Evolutionary conservation across 345 rosid genomes (phyloP).

Genomic region (Gossypium turneri): DNA sequence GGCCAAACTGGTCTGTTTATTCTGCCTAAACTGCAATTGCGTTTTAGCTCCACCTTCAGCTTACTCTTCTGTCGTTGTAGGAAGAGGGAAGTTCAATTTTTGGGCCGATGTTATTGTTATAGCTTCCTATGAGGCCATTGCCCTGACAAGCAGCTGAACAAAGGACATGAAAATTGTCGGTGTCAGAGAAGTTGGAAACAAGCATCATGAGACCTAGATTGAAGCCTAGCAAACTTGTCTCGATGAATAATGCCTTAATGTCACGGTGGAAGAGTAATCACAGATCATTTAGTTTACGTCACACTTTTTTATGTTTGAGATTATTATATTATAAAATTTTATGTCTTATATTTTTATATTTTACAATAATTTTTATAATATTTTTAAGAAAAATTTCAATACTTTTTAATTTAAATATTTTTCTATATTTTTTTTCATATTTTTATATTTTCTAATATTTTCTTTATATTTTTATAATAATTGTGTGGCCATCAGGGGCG

Average conservation of each 20-base stretch:
- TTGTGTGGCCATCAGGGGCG: rapidly evolving
- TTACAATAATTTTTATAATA: too few species aligned
- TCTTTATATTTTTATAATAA: too few species aligned
- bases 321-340: too few species aligned
- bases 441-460: too few species aligned
- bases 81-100: not conserved
- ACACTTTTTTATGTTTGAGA: too few species aligned
- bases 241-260: slow-evolving; percentile 40
- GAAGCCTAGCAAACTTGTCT: slow-evolving; percentile 12
- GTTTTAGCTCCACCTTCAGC: slow-evolving; percentile 24
- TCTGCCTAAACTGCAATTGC: slow-evolving; percentile 44
- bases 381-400: too few species aligned
- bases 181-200: slow-evolving; percentile 64
- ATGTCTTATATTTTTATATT: too few species aligned
- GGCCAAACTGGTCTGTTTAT: slow-evolving; percentile 45
- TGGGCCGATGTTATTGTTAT: not conserved
- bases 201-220: slow-evolving; percentile 86
- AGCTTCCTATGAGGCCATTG: slow-evolving; percentile 55
- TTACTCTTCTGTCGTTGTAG: not conserved
- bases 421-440: too few species aligned
- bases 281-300: slow-evolving; percentile 32
- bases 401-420: too few species aligned
- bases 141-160: slow-evolving; percentile 75
- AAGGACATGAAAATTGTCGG: slow-evolving; percentile 64
- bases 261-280: slow-evolving; percentile 56